Conservation (phyloP, 441 rosid species). For the Biscutella auriculata region DNA sequence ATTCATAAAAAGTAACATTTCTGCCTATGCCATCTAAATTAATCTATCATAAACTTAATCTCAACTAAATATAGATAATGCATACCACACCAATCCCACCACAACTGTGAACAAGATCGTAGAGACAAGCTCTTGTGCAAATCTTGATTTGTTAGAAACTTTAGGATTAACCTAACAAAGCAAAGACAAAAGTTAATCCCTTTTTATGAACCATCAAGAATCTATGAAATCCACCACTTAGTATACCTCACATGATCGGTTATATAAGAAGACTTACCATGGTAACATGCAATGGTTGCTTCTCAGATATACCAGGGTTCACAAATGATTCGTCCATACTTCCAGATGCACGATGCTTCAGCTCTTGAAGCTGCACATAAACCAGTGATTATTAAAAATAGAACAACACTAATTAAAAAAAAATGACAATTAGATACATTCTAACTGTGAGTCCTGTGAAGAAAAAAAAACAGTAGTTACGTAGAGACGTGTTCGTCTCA, state of each 20-base stretch:
- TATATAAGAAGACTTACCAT: conserved; percentile 41
- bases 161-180: conserved; percentile 68
- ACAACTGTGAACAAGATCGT: conserved; percentile 81
- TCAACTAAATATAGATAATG: conserved; percentile 2
- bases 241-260: neutral
- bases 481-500: neutral
- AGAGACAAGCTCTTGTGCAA: conserved; percentile 77
- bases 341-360: conserved; percentile 79
- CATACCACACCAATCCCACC: conserved; percentile 76
- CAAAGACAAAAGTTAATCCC: no score
- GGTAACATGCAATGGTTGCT: conserved; percentile 86
- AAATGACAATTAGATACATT: neutral
- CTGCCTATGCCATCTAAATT: neutral
- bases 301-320: conserved; percentile 83
- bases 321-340: conserved; percentile 52
- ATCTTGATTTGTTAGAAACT: conserved; percentile 68
- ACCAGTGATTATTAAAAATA: conserved; percentile 9
- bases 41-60: neutral
- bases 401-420: neutral
- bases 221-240: neutral
- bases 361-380: conserved; percentile 65
- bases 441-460: neutral
- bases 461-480: neutral
- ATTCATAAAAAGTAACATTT: neutral
- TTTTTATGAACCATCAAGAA: no score